Evolutionary conservation across 208 protist species (phyloP).

Genomic region (Tritrichomonas foetus): DNA sequence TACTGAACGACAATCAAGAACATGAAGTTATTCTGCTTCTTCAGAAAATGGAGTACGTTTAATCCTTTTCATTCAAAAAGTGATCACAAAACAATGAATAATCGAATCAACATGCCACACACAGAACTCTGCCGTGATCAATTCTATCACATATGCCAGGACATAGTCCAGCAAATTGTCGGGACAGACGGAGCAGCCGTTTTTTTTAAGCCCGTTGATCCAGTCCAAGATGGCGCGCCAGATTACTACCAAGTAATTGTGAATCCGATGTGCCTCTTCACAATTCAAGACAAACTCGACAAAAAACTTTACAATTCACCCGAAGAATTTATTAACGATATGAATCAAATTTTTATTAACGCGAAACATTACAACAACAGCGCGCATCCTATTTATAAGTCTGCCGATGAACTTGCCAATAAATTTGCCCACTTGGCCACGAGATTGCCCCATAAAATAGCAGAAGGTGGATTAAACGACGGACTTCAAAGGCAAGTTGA

Average conservation of each 20-base stretch:
- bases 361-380: neutral
- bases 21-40: no score
- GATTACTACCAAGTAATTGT: neutral
- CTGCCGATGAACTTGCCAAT: neutral
- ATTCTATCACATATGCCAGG: no score
- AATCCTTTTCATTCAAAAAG: no score
- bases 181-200: neutral
- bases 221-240: neutral
- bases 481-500: neutral
- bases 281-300: slow-evolving; percentile 6
- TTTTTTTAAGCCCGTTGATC: slow-evolving; percentile 26
- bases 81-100: no score
- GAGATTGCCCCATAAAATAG: neutral
- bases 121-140: no score
- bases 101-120: no score
- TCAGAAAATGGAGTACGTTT: no score
- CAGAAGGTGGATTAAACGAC: neutral
- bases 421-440: neutral
- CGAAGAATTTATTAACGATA: slow-evolving; percentile 3
- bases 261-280: neutral
- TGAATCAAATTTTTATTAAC: neutral
- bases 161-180: no score
- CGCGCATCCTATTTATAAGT: neutral
- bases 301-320: slow-evolving; percentile 23
- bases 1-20: no score